phyloP scores from a whole-genome alignment of 352 stramenopile genomes.

The Phytophthora fragariaefolia region DNA sequence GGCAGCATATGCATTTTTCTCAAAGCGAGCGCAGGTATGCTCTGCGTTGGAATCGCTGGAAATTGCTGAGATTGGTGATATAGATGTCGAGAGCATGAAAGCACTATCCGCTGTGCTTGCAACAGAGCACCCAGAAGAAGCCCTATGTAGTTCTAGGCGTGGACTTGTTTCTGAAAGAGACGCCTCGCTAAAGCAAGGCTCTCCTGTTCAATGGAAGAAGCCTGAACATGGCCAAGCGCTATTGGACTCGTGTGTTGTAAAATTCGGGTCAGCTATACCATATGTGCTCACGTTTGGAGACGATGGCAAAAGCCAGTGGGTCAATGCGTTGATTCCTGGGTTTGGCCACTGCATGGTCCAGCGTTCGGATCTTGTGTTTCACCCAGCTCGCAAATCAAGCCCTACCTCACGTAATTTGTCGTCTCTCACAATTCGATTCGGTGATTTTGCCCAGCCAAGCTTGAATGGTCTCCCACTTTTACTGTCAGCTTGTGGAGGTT shows the following conservation, averaged over 20 bases:
- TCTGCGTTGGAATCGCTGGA: constrained; percentile 17
- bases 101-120: constrained; percentile 10
- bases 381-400: not conserved
- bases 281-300: not conserved
- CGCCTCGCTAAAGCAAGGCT: constrained; percentile 12
- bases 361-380: not conserved
- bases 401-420: not conserved
- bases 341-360: not conserved
- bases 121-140: constrained; percentile 23
- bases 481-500: not conserved
- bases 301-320: not conserved
- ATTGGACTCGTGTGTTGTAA: not conserved
- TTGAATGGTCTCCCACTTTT: not conserved
- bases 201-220: constrained; percentile 6
- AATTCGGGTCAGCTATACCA: not conserved
- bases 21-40: constrained; percentile 13
- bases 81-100: constrained; percentile 9
- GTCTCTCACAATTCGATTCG: constrained; percentile 3
- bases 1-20: constrained; percentile 29
- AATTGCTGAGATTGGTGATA: constrained; percentile 10
- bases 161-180: constrained; percentile 3
- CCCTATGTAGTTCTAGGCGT: constrained; percentile 3
- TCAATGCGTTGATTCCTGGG: constrained; percentile 1
- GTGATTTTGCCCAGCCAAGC: not conserved
- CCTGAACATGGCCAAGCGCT: not conserved